Evolutionary conservation across 495 filamentous ascomycete genomes (phyloP).

Genomic region (Endocarpon pusillum): DNA sequence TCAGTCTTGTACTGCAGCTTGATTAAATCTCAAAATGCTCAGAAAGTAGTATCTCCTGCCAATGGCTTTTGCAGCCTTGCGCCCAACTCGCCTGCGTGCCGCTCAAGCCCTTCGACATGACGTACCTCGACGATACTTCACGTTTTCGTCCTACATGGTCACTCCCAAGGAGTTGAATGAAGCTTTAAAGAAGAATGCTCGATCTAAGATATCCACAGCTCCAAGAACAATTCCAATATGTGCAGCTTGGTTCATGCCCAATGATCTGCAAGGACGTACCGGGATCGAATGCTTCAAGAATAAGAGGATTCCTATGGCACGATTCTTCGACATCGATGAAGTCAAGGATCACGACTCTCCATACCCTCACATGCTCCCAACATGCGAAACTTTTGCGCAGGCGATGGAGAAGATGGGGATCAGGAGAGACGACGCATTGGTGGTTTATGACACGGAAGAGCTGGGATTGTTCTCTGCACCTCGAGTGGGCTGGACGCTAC

Average conservation of each 20-base stretch:
- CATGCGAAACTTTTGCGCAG: conserved; percentile 56
- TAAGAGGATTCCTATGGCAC: conserved; percentile 63
- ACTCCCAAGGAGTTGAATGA: conserved; percentile 64
- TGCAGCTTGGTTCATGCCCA: conserved; percentile 91
- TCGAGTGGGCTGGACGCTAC: conserved; percentile 81
- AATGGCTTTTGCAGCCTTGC: conserved; percentile 26
- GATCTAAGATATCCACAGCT: conserved; percentile 53
- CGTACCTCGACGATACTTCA: conserved; percentile 23
- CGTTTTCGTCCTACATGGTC: conserved; percentile 66
- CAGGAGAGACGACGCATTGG: conserved; percentile 65
- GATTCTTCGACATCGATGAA: conserved; percentile 94
- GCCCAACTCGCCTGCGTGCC: conserved; percentile 17
- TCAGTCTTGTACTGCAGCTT: too few species aligned
- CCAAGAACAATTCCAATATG: conserved; percentile 76
- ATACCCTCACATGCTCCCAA: conserved; percentile 95
- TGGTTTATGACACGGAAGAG: conserved; percentile 82
- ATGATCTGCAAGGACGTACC: conserved; percentile 56
- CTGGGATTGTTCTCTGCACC: conserved; percentile 88
- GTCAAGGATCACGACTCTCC: conserved; percentile 73
- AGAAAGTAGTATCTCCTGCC: conserved; percentile 1
- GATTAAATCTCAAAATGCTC: too few species aligned
- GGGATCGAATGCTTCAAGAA: conserved; percentile 61
- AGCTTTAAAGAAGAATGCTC: conserved; percentile 60
- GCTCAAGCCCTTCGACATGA: conserved; percentile 11
- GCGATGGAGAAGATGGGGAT: conserved; percentile 85